These are phyloP conservation scores for Mesotaenium endlicherianum DNA, from an alignment of 139 green algal species.

Conservation along the genomic window DNA sequence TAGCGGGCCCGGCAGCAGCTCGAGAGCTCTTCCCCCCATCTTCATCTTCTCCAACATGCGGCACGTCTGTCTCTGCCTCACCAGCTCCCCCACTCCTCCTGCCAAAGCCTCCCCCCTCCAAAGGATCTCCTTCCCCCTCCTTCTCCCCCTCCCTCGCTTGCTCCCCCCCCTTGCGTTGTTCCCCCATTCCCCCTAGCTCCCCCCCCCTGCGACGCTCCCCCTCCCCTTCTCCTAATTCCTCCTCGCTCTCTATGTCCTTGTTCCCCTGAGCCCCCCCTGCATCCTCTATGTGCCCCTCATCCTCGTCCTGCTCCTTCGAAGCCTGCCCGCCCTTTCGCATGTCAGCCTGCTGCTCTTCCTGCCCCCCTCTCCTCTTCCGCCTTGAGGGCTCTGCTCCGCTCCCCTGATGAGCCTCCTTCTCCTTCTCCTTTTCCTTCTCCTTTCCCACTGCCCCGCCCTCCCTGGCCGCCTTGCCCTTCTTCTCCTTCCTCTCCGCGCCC, in stretches of 20 bases:
- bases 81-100: background rate
- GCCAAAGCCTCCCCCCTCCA: background rate
- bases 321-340: background rate
- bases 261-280: background rate
- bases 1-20: too few species aligned
- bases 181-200: background rate
- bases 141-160: background rate
- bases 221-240: background rate
- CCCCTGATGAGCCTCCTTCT: background rate
- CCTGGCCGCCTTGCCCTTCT: too few species aligned
- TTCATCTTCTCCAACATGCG: too few species aligned
- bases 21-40: too few species aligned
- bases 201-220: background rate
- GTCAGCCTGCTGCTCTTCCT: background rate
- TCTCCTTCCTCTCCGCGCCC: too few species aligned
- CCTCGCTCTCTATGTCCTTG: background rate
- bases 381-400: background rate
- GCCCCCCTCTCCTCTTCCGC: background rate
- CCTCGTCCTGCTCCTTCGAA: background rate
- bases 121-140: background rate
- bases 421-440: background rate
- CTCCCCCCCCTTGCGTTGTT: background rate
- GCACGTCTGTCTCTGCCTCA: background rate
- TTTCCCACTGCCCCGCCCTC: background rate
- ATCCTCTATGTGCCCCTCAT: background rate